A percentile compares a stretch with the other conserved stretches of the same genome.
Conservation (phyloP, 441 rosid species). For the Dalechampia spathulata region DNA sequence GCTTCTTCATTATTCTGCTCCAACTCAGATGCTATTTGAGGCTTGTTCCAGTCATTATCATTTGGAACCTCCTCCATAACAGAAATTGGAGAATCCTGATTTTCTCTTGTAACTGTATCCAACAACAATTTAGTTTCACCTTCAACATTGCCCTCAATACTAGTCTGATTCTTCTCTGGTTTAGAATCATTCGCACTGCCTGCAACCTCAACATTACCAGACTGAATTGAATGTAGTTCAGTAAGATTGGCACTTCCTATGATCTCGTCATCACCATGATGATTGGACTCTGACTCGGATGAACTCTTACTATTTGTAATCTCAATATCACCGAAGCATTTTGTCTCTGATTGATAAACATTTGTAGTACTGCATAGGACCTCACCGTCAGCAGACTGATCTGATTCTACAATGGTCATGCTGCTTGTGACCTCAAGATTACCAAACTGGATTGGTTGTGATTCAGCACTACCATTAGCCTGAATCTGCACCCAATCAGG, state of each 20-base stretch:
- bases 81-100: neutral
- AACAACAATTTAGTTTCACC: conserved; percentile 7
- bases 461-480: neutral
- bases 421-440: too few relatives aligned
- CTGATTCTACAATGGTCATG: too few relatives aligned
- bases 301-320: neutral
- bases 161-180: neutral
- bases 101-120: neutral
- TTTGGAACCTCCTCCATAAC: neutral
- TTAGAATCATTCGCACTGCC: neutral
- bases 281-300: neutral
- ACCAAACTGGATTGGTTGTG: too few relatives aligned
- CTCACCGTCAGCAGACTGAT: too few relatives aligned
- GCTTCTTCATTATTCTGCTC: conserved; percentile 19
- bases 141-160: conserved; percentile 5
- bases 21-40: conserved; percentile 12
- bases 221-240: neutral
- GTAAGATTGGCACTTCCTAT: neutral
- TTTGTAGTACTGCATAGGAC: too few relatives aligned
- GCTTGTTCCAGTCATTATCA: conserved; percentile 12
- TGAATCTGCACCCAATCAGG: neutral
- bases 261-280: neutral
- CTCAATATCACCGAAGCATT: neutral
- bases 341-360: neutral
- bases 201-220: neutral